Evolutionary conservation across 306 rosid genomes (phyloP).

Genomic region (Parietaria judaica): DNA sequence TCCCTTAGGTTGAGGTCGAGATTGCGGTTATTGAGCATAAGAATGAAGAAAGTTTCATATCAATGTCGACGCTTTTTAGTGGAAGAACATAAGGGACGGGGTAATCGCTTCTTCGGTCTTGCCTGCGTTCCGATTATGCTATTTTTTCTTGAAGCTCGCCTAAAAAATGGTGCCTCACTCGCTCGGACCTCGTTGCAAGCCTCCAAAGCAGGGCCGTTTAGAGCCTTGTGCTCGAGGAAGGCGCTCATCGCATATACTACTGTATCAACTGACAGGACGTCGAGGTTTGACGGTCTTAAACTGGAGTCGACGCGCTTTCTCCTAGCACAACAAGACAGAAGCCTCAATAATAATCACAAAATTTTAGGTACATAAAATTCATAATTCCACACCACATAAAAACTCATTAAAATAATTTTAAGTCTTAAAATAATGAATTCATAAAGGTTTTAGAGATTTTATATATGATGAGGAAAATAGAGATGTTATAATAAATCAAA

Average conservation of each 20-base stretch:
- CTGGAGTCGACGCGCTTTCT: too few species aligned
- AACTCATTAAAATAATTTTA: too few species aligned
- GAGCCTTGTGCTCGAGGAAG: constrained; percentile 76
- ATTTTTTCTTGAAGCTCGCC: constrained; percentile 57
- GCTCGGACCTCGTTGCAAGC: constrained; percentile 56
- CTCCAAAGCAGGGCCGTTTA: constrained; percentile 55
- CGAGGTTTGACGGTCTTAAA: too few species aligned
- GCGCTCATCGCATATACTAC: constrained; percentile 73
- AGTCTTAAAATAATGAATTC: too few species aligned
- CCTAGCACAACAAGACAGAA: too few species aligned
- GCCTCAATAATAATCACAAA: too few species aligned
- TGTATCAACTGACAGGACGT: constrained; percentile 13
- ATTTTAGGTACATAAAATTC: too few species aligned
- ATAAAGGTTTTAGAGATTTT: too few species aligned
- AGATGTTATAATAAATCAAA: too few species aligned
- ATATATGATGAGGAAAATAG: too few species aligned
- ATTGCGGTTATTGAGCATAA: constrained; percentile 48
- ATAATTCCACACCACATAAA: too few species aligned
- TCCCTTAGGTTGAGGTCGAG: constrained; percentile 57
- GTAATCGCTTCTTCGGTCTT: constrained; percentile 48
- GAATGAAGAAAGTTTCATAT: constrained; percentile 49
- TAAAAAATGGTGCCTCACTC: constrained; percentile 78
- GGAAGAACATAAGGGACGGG: constrained; percentile 50
- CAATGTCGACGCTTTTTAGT: constrained; percentile 37
- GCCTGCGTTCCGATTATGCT: constrained; percentile 53